Evolutionary conservation across 1,284 basidiomycete genomes (phyloP), one percentile per base, ranked within the genome.

Genomic region (Cryptococcus sp.): DNA sequence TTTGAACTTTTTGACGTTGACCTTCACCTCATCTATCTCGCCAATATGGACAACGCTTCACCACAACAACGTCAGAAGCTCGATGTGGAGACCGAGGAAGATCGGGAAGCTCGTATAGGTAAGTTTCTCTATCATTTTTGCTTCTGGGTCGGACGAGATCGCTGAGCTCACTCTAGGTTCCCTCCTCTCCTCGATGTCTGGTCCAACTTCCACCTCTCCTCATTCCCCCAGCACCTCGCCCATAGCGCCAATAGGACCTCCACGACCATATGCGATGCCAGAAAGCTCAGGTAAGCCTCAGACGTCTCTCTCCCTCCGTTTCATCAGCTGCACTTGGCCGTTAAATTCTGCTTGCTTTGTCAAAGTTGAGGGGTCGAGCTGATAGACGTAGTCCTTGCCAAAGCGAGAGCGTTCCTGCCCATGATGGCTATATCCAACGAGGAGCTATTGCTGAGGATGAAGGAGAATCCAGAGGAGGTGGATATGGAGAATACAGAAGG

Each of bases 341-440:
- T n/a, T n/a, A n/a, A n/a, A n/a, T n/a, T n/a, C n/a, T n/a, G n/a
- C n/a, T n/a, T n/a, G n/a, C n/a, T 31, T 7, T 31, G 7, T 31
- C 28, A 14, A 31, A 14, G 14, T 7, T 31, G 28, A 31, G 28
- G 14, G 28, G 28, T 7, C 14, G 28, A 14, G 28, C 28, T 31
- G 28, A 47, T 23, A n/a, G 36, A 12, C 26, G 4, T 28, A 68
- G 66, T 56, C 0, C 54, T 71, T 1, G 57, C 65, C 14, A 53
- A 67, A 31, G 69, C 54, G 0, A 56, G 59, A 46, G 62, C 60
- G 9, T 71, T 71, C 54, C 56, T 71, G 11, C 67, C 69, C 1
- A 47, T 60, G 19, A 40, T 71, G 14, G 57, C 60, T 12, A 48
- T 50, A 4, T 61, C 62, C 14, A 71, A 68, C 40, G 57, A 53